Base-by-base conservation (phyloP, 345 rosid genomes). In the Hibiscus trionum region DNA sequence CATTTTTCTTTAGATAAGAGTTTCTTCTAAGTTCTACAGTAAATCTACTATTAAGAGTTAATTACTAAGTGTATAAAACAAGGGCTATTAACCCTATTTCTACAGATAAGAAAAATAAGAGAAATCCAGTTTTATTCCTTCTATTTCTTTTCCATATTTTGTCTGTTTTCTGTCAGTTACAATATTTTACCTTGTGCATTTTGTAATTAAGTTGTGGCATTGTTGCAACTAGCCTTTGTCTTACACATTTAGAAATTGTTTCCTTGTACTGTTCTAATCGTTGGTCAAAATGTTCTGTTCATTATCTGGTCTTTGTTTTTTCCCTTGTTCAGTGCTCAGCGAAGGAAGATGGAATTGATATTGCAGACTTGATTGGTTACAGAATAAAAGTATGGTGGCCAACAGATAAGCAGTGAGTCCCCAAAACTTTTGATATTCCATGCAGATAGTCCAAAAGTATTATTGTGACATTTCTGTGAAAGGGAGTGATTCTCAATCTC, bases 301-400 rank as follows among this genome's bases (percentile, higher is more conserved):
- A 63, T 72, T 78, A 11, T 62, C 73, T 79, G 61, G 71, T 75
- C 72, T 58, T 21, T 66, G 56, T 67, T 78, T 27, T 74, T 75
- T 73, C 68, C 72, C 53, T 35, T 37, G 69, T 74, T 68, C 90
- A 94, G 98, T 85, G 89, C 80, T 75, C 96, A 47, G 79, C 83
- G 19, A 83, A 83, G 81, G 82, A 85, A 75, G 80, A 71, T 72
- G 88, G 82, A 78, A 53, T 81, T 70, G 82, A 78, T 62, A 64
- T 81, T 58, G 97, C 83, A 68, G 99, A 92, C 75, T 80, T 95
- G 79, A 90, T 87, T 70, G 99, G 97, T 75, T 81, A 80, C 82
- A 84, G 84, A 82, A 82, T 95, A 84, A 89, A 95, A 76, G 93
- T 95, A 49, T 95, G 99, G 99, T 92, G 97, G 99, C 99, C 99